Conservation (phyloP, 208 protist species). For the Entamoeba histolytica region DNA sequence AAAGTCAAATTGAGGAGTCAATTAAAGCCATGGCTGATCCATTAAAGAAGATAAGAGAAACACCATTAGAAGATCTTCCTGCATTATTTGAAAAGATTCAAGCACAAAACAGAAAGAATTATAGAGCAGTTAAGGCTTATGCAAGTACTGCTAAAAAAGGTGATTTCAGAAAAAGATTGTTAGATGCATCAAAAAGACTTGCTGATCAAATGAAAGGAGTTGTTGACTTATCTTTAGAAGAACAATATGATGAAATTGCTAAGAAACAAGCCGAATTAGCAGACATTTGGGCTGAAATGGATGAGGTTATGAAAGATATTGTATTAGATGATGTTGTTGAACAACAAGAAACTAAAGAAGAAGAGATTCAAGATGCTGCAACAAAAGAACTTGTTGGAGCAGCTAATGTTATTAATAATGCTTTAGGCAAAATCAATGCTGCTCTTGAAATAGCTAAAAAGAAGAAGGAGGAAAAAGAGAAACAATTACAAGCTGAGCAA, state of each 20-base stretch:
- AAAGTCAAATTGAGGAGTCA: neutral
- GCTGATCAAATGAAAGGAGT: neutral
- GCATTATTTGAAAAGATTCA: neutral
- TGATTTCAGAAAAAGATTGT: neutral
- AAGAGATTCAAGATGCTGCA: neutral
- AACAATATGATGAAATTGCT: neutral
- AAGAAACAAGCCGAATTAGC: neutral
- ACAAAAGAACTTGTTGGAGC: neutral
- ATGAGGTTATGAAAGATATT: neutral
- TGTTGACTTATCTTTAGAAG: neutral
- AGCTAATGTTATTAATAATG: neutral
- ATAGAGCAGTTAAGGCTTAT: neutral
- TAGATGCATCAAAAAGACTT: neutral
- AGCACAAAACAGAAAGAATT: neutral
- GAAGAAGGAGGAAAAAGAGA: neutral
- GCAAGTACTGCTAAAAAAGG: neutral
- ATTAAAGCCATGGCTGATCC: neutral
- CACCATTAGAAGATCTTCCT: neutral
- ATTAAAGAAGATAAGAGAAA: neutral
- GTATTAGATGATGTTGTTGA: neutral
- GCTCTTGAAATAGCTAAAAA: neutral
- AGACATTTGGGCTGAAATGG: neutral
- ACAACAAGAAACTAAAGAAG: neutral
- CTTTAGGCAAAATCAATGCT: neutral
- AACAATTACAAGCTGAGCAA: neutral